Percentiles rank a stretch among this genome's conserved stretches.
Conservation (phyloP, 192 early-diverging fungal species). For the Chytriomyces confervae region DNA sequence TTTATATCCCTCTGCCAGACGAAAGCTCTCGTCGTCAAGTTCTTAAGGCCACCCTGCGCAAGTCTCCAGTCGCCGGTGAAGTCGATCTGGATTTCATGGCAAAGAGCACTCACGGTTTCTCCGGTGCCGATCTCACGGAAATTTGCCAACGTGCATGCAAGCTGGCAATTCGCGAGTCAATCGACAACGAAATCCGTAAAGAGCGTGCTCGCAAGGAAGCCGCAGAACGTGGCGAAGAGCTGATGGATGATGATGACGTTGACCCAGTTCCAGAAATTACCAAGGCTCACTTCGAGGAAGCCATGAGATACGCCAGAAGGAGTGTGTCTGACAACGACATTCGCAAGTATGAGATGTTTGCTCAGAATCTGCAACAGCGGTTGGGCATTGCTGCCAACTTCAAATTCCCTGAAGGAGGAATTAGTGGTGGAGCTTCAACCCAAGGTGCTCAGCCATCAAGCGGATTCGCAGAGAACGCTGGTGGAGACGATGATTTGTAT, state of each 20-base stretch:
- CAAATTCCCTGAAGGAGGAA: slow-evolving; percentile 85
- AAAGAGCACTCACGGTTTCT: slow-evolving; percentile 92
- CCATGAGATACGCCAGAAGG: slow-evolving; percentile 96
- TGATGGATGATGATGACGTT: slow-evolving; percentile 77
- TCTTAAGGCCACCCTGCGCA: slow-evolving; percentile 87
- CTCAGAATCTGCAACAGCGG: slow-evolving; percentile 95
- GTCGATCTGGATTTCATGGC: slow-evolving; percentile 87
- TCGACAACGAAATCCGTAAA: slow-evolving; percentile 82
- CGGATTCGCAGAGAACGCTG: slow-evolving; percentile 57
- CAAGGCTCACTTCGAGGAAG: slow-evolving; percentile 96
- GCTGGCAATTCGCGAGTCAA: slow-evolving; percentile 95
- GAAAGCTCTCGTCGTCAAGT: slow-evolving; percentile 84
- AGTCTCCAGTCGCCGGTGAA: slow-evolving; percentile 82
- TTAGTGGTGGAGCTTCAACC: slow-evolving; percentile 31
- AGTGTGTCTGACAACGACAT: slow-evolving; percentile 96
- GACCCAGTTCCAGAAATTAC: slow-evolving; percentile 94
- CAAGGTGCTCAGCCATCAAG: background rate
- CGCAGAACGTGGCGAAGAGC: slow-evolving; percentile 71
- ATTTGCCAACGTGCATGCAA: slow-evolving; percentile 98
- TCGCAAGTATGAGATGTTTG: slow-evolving; percentile 99
- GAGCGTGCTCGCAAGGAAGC: slow-evolving; percentile 76
- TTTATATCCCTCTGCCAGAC: slow-evolving; percentile 93
- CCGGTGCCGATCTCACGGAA: slow-evolving; percentile 97
- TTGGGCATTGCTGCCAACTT: slow-evolving; percentile 89
- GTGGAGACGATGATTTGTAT: slow-evolving; percentile 82